Percentiles rank a stretch among this genome's conserved stretches.
Conservation (phyloP, 2,329 filamentous ascomycete species). For the Coniochaeta hoffmannii region DNA sequence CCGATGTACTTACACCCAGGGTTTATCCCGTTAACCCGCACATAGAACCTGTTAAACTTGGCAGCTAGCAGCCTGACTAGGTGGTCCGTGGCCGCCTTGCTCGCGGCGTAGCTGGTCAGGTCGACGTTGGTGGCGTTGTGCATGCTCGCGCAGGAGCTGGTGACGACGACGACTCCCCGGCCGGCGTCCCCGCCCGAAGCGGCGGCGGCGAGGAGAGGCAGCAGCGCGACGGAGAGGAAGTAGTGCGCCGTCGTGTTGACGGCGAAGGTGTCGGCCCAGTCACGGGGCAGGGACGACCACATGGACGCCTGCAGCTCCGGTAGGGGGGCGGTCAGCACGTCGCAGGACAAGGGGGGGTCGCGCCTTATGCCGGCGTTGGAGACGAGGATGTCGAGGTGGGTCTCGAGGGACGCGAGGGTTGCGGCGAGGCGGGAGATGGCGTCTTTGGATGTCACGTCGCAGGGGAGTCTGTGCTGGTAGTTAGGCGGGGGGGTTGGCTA, state of each 20-base stretch:
- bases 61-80: constrained; percentile 38
- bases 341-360: constrained; percentile 33
- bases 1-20: constrained; percentile 20
- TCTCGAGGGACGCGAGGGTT: constrained; percentile 25
- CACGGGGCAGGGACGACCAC: constrained; percentile 33
- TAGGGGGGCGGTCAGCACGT: constrained; percentile 33
- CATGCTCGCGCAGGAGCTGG: constrained; percentile 44
- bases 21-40: constrained; percentile 25
- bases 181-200: not conserved
- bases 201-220: constrained; percentile 34
- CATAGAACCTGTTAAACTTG: constrained; percentile 30
- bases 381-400: constrained; percentile 37
- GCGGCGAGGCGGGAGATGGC: constrained; percentile 25
- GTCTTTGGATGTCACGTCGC: constrained; percentile 33
- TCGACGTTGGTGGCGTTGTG: constrained; percentile 45
- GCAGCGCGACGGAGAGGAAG: constrained; percentile 36
- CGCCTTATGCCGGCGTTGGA: constrained; percentile 42
- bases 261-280: constrained; percentile 37
- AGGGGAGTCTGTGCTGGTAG: constrained; percentile 17
- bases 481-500: constrained; percentile 3
- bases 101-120: constrained; percentile 41
- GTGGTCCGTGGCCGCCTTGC: constrained; percentile 45
- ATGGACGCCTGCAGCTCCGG: constrained; percentile 35
- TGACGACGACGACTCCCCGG: constrained; percentile 37
- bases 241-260: constrained; percentile 43